These are phyloP conservation scores for Otatea glauca DNA, from an alignment of 176 grass and related monocot species.

Conservation along the genomic window DNA sequence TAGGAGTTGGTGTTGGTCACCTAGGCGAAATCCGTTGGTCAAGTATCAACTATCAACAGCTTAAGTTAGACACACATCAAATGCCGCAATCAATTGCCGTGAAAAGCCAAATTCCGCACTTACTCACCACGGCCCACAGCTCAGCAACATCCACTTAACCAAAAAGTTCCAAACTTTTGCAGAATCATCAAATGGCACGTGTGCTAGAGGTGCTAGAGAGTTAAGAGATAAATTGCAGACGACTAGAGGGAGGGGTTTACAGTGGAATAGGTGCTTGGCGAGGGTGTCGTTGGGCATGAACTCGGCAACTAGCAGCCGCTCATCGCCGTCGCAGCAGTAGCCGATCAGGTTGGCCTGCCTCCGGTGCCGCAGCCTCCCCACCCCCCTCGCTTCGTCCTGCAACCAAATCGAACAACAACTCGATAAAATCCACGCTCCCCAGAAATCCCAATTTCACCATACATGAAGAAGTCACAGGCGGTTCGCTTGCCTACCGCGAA, in stretches of 20 bases:
- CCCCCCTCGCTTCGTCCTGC: conserved; percentile 75
- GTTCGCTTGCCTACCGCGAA: conserved; percentile 59
- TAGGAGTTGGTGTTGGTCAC: not conserved
- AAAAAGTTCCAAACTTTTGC: not conserved
- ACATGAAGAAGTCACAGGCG: not conserved
- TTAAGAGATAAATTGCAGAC: not conserved
- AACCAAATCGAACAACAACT: conserved; percentile 1
- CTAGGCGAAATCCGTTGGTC: not conserved
- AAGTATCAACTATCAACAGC: conserved; percentile 14
- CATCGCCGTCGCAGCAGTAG: conserved; percentile 78
- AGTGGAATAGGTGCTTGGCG: conserved; percentile 83
- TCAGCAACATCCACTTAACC: not conserved
- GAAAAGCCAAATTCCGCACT: not conserved
- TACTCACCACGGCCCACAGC: not conserved
- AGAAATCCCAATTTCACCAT: conserved; percentile 4
- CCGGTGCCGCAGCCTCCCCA: conserved; percentile 65
- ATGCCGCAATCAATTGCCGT: not conserved
- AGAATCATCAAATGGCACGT: conserved; percentile 14
- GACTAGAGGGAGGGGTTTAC: conserved; percentile 43
- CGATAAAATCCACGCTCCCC: not conserved
- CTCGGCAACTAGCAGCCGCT: conserved; percentile 79
- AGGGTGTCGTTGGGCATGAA: conserved; percentile 90
- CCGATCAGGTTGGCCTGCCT: conserved; percentile 82
- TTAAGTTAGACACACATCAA: not conserved
- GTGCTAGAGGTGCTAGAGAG: not conserved